Evolutionary conservation across 768 basidiomycete species (phyloP), one percentile per base, ranked within the genome.

Genomic region (Wakefieldia striispora): DNA sequence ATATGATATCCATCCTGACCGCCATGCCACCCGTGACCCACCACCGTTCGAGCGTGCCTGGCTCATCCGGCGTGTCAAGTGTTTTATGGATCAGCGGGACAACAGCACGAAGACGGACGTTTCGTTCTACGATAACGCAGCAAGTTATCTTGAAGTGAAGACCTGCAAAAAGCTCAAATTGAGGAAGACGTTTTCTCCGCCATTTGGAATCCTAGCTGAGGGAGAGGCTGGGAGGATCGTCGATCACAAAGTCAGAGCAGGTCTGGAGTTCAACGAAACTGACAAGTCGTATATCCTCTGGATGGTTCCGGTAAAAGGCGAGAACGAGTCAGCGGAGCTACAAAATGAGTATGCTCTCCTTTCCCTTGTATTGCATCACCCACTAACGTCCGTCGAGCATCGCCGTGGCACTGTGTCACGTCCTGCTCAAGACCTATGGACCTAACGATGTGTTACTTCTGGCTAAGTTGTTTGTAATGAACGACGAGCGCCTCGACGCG

Each of bases 41-140:
- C 31, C n/a, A 23, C 29, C 29, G 3, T 35, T 55, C 29, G 17
- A 20, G 12, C 41, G 16, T 3, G 40, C 39, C 2, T 29, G 37
- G 40, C 13, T 59, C 27, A 38, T 54, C n/a, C 51, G 24, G 23
- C 27, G 56, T 7, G 36, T 49, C n/a, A 35, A 6, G 13, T 54
- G 27, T 16, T 57, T 57, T 13, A 45, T 59, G 52, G 26, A 36
- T 6, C 44, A 46, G 41, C 56, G 57, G 24, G 57, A 59, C 27
- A 21, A 39, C 4, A 35, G 24, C 16, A 36, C 17, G 33, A 58
- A 42, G 37, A 26, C 19, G 1, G 33, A 21, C 16, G 20, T 29
- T 24, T 46, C 31, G n/a, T 59, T 55, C 21, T 29, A 43, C 33
- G 9, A n/a, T 3, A 26, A 3, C 12, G 16, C 27, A 2, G 31